Evolutionary conservation across 257 asterid genomes (phyloP), one percentile per base, ranked within the genome.

Genomic region (Hygrophila difformis): DNA sequence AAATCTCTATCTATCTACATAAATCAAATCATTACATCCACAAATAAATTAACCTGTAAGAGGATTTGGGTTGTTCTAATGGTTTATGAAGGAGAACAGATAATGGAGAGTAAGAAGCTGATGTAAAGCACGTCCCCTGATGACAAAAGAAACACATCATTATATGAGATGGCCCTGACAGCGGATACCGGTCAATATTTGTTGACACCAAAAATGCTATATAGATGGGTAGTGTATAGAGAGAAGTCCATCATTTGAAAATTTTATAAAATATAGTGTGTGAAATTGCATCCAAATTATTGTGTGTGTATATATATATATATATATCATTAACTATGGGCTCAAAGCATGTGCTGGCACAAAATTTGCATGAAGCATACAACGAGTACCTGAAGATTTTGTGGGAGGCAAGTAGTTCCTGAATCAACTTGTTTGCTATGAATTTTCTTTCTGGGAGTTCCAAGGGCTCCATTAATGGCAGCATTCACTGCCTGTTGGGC

Each of bases 401-500:
- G 72, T 53, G 65, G 65, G 51, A 36, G 35, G 61, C 57, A 57
- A 57, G 34, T 47, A 33, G 60, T 44, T 55, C 68, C 64, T n/a
- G 49, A 66, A 26, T 34, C 62, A 26, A 60, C 37, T 40, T 47
- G 63, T 55, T 61, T 75, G n/a, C n/a, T n/a, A n/a, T n/a, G n/a
- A n/a, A 8, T 67, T 64, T 60, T 80, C 62, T 57, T 74, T 46
- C 20, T 18, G 41, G 80, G 72, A 53, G 64, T 17, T 36, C 74
- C 73, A 44, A 70, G 44, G 26, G 75, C 79, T 54, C 63, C 79
- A 52, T 62, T 58, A 37, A 76, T 69, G 59, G 74, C 82, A 2
- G 78, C 74, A 60, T 69, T 72, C 42, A 77, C 60, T 47, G 61
- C 67, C 54, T 62, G 70, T 44, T 69, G 75, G 47, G 63, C 44